These are phyloP conservation scores for Phaseolus coccineus DNA, from an alignment of 331 rosid species.

Conservation along the genomic window DNA sequence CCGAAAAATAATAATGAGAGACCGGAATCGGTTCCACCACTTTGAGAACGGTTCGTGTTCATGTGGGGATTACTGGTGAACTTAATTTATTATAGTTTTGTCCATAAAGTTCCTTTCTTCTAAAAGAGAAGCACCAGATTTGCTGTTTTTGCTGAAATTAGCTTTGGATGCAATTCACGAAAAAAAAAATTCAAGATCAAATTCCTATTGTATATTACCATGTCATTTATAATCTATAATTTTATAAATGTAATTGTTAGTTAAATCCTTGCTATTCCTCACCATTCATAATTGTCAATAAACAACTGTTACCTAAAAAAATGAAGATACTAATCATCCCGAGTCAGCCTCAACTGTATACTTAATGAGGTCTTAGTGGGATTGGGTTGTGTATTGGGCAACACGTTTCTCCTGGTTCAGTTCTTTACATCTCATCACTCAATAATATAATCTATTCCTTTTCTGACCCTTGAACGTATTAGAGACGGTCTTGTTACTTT, in stretches of 20 bases:
- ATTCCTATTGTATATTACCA: background rate
- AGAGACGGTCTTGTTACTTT: too few species aligned
- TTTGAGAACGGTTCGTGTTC: conserved; percentile 80
- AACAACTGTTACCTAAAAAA: background rate
- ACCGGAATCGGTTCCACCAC: conserved; percentile 84
- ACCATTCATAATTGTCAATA: background rate
- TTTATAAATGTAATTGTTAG: background rate
- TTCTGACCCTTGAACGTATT: too few species aligned
- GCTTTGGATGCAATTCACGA: background rate
- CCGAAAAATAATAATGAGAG: conserved; percentile 78
- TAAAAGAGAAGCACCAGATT: background rate
- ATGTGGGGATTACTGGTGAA: conserved; percentile 84
- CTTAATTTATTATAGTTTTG: background rate
- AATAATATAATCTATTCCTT: too few species aligned
- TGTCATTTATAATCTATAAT: background rate
- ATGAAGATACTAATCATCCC: too few species aligned
- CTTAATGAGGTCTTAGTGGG: too few species aligned
- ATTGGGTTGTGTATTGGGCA: too few species aligned
- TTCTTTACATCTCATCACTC: too few species aligned
- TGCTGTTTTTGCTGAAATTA: background rate
- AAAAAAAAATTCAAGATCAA: too few species aligned
- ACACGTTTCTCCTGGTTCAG: too few species aligned
- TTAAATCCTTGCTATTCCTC: background rate
- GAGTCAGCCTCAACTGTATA: too few species aligned
- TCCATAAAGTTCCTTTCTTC: background rate